These are phyloP conservation scores for Aspergillus bertholletiae DNA, from an alignment of 495 filamentous ascomycete genomes.

Conservation along the genomic window DNA sequence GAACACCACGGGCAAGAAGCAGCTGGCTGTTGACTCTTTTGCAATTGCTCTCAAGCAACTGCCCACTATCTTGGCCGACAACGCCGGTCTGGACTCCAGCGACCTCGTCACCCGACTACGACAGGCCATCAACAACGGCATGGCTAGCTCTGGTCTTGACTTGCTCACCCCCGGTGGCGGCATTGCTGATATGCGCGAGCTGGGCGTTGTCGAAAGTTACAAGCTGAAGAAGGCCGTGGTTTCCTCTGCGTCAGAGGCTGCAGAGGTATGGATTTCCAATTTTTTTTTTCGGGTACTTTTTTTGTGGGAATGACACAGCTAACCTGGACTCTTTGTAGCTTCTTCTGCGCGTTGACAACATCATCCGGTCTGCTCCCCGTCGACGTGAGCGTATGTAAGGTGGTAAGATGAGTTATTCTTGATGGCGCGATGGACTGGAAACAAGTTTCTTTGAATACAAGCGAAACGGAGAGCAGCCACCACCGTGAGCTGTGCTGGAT, in stretches of 20 bases:
- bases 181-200: conserved; percentile 92
- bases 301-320: background rate
- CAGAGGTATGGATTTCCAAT: conserved; percentile 69
- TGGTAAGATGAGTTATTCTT: conserved; percentile 7
- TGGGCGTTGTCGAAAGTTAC: conserved; percentile 98
- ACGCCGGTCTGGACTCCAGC: conserved; percentile 91
- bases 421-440: conserved; percentile 10
- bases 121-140: conserved; percentile 89
- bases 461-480: background rate
- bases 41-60: conserved; percentile 85
- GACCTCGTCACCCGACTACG: conserved; percentile 89
- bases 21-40: conserved; percentile 87
- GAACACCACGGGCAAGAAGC: conserved; percentile 94
- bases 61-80: conserved; percentile 95
- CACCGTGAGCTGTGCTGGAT: conserved; percentile 3
- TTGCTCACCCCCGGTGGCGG: conserved; percentile 86
- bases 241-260: conserved; percentile 89
- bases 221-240: conserved; percentile 98
- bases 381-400: conserved; percentile 68
- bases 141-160: conserved; percentile 88
- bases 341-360: conserved; percentile 80
- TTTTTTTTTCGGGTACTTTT: conserved; percentile 2
- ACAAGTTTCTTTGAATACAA: conserved; percentile 4
- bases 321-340: conserved; percentile 42
- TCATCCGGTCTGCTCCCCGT: conserved; percentile 75